Base-by-base conservation (phyloP, 148 eudicot genomes). In the Arctostaphylos glauca region DNA sequence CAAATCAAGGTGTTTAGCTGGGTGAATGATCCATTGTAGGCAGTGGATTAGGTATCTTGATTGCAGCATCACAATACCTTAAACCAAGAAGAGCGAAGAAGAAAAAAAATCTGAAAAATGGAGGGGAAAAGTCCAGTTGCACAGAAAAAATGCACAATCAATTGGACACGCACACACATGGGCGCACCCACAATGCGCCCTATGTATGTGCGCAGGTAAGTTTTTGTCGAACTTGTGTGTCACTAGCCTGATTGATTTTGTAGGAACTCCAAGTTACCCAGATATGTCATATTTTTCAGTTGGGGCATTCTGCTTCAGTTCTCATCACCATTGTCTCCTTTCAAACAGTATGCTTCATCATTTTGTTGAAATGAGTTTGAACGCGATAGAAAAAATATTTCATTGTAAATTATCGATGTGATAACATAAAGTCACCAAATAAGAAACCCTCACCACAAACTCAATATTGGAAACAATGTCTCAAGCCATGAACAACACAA, bases 401-500 rank as follows among this genome's bases (percentile, higher is more conserved):
- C 5, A 66, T 31, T 31, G 44, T 43, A 31, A 64, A 64, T 66
- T 66, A 66, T 4, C 16, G 31, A 14, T 3, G 44, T 66, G 2
- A 25, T 66, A 66, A 66, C 2, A 66, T 66, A 66, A 66, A 19
- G 4, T 66, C 71, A 66, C 43, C 41, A 25, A 66, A 1, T 9
- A 74, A 1, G 9, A 74, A 74, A 47, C 50, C 6, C 25, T 74
- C n/a, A 9, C 9, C 49, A 46, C 14, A 47, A 74, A 19, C n/a
- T 46, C 52, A 74, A 9, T 10, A 8, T 6, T 53, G 14, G n/a
- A 70, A 71, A 81, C 83, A 70, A 6, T 5, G 55, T 54, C 55
- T 21, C 68, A 78, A 80, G 60, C 76, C 76, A 52, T 19, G 38
- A 79, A 73, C 60, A 49, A 55, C 13, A 58, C 43, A 58, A 72